Base-by-base conservation (phyloP, 805 yeast genomes). In the Zygotorulaspora florentina region DNA sequence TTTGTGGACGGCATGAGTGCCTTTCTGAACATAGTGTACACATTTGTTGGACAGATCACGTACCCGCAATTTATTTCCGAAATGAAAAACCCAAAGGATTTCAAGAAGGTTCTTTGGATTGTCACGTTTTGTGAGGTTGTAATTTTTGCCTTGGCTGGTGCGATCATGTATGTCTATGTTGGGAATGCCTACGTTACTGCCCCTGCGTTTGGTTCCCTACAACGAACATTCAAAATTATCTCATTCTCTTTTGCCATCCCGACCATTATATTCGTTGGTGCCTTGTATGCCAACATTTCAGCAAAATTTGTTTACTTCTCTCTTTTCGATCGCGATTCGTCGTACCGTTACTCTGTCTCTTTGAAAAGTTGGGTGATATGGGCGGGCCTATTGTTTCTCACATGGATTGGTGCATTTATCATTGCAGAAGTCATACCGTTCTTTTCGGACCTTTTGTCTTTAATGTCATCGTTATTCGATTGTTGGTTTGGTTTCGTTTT, bases 401-500 rank as follows among this genome's bases (percentile, higher is more conserved):
- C 75, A 17, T 79, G 84, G 84, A 56, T 72, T 11, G 25, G 73
- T 4, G 82, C 83, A 0, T 80, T 77, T 50, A 62, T 79, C n/a
- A 67, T 79, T 54, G 83, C 83, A 1, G 82, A 79, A 57, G 83
- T 76, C 26, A 78, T 79, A 54, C 85, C 85, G n/a, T 79, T 79
- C 59, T 79, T 79, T 62, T 71, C 77, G 23, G 83, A 79, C 53
- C 61, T 79, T 48, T 65, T 79, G 28, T 71, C 81, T 2, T 64
- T 79, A 54, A 78, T 79, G 83, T 74, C 79, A 11, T 78, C 85
- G 2, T 64, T 80, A 42, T 79, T 79, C 55, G 84, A 79, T 59
- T 78, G 83, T 58, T 80, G 83, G 81, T 80, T 79, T 52, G 84
- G 84, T 0, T 79, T 77, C 53, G 76, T 79, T 6, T 79, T 79